Evolutionary conservation across 306 rosid species (phyloP).

Genomic region (Spatholobus suberectus): DNA sequence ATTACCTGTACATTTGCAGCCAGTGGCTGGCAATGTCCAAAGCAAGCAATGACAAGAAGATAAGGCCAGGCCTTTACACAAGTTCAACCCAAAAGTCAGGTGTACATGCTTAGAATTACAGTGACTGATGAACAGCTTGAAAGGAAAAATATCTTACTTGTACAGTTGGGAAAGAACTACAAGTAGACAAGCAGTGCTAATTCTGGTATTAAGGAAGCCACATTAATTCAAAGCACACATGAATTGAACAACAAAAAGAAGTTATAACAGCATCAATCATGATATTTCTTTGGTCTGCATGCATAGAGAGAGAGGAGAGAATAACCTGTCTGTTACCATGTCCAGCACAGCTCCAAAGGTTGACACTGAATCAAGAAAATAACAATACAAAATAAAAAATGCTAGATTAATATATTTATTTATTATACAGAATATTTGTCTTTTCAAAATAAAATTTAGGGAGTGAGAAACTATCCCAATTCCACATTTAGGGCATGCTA

Average conservation of each 20-base stretch:
- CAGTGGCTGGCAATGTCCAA: constrained; percentile 98
- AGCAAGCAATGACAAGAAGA: constrained; percentile 87
- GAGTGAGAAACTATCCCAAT: constrained; percentile 5
- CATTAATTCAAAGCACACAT: constrained; percentile 43
- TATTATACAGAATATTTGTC: constrained; percentile 1
- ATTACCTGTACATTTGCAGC: constrained; percentile 98
- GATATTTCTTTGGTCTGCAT: constrained; percentile 31
- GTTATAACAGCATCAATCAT: constrained; percentile 14
- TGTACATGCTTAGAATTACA: constrained; percentile 34
- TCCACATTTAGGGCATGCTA: constrained; percentile 18
- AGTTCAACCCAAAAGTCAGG: constrained; percentile 50
- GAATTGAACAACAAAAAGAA: constrained; percentile 28
- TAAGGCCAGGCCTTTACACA: constrained; percentile 83
- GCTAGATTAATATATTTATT: constrained; percentile 22
- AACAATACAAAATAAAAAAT: constrained; percentile 17
- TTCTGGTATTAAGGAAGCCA: constrained; percentile 63
- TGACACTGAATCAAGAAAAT: constrained; percentile 71
- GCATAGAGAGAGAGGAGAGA: constrained; percentile 18
- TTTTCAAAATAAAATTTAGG: background rate
- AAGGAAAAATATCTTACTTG: constrained; percentile 57
- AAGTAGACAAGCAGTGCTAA: constrained; percentile 96
- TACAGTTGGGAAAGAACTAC: constrained; percentile 91
- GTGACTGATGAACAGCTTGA: constrained; percentile 27
- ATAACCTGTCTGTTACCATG: constrained; percentile 96
- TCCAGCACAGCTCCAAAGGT: constrained; percentile 99